These are phyloP conservation scores for Metschnikowia baotianmanensis DNA, from an alignment of 805 yeast species.

Conservation along the genomic window DNA sequence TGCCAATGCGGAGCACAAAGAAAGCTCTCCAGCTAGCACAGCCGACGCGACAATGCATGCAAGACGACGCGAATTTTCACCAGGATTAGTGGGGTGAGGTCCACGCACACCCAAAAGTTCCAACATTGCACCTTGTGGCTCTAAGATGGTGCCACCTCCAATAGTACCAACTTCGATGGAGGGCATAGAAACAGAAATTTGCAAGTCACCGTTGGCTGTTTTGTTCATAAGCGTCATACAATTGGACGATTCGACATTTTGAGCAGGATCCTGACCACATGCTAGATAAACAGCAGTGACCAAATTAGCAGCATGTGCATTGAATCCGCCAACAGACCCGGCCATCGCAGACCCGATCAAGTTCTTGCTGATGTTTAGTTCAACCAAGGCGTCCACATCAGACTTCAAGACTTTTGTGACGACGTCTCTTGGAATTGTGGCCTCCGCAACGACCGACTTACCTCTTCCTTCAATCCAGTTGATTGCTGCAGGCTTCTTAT, in stretches of 20 bases:
- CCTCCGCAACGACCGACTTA: constrained; percentile 95
- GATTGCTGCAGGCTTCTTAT: constrained; percentile 96
- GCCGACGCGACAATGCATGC: constrained; percentile 93
- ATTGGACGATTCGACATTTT: constrained; percentile 94
- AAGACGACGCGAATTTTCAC: constrained; percentile 89
- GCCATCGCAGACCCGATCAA: constrained; percentile 98
- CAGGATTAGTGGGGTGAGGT: constrained; percentile 91
- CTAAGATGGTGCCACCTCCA: constrained; percentile 98
- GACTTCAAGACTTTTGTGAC: constrained; percentile 85
- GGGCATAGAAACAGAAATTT: constrained; percentile 98
- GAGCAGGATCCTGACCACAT: constrained; percentile 99
- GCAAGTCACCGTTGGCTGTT: constrained; percentile 60
- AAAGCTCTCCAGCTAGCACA: constrained; percentile 93
- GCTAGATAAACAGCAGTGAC: constrained; percentile 94
- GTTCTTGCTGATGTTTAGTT: constrained; percentile 84
- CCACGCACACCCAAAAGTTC: constrained; percentile 94
- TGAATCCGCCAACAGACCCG: constrained; percentile 96
- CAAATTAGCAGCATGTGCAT: constrained; percentile 96
- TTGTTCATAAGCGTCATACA: constrained; percentile 96
- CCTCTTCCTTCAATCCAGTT: constrained; percentile 99
- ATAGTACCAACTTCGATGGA: constrained; percentile 98
- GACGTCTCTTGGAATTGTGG: constrained; percentile 77
- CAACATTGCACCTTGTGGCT: constrained; percentile 95
- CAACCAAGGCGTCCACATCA: constrained; percentile 88
- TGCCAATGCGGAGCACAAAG: constrained; percentile 92